Percentiles rank a stretch among this genome's conserved stretches.
Evolutionary conservation across 257 asterid genomes (phyloP).

Genomic region (Solanum neorickii): DNA sequence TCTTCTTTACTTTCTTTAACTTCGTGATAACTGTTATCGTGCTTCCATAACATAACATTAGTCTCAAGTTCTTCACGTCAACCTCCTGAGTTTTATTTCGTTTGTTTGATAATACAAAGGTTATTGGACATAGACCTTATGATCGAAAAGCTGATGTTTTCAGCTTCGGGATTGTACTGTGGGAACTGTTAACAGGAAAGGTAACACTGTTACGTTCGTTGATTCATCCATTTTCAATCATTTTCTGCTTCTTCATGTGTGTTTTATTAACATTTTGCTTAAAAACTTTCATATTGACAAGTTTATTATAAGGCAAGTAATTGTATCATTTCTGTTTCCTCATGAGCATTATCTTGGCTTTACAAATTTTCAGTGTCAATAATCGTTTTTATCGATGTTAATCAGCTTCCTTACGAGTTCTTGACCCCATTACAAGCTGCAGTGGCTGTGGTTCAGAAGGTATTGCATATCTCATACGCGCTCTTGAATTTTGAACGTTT

Average conservation of each 20-base stretch:
- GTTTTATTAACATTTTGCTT: neutral
- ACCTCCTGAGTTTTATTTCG: neutral
- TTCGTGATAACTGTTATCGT: neutral
- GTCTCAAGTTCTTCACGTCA: neutral
- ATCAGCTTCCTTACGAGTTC: constrained; percentile 65
- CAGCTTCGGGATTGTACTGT: constrained; percentile 66
- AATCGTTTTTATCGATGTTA: constrained; percentile 6
- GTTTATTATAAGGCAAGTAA: neutral
- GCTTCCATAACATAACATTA: neutral
- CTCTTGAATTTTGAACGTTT: neutral
- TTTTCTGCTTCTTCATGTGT: neutral
- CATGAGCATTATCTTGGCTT: neutral
- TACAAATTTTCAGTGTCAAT: neutral
- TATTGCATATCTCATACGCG: neutral
- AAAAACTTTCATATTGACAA: neutral
- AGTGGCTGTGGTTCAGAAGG: constrained; percentile 81
- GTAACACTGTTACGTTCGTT: constrained; percentile 6
- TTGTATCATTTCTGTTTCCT: neutral
- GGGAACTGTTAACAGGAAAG: constrained; percentile 87
- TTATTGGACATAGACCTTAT: constrained; percentile 74
- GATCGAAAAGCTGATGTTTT: constrained; percentile 76
- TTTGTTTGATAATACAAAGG: constrained; percentile 25
- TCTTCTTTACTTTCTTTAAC: neutral
- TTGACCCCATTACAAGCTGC: constrained; percentile 89
- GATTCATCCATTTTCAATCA: neutral